Base-by-base conservation (phyloP, 495 filamentous ascomycete genomes). In the Annulohypoxylon stygium region DNA sequence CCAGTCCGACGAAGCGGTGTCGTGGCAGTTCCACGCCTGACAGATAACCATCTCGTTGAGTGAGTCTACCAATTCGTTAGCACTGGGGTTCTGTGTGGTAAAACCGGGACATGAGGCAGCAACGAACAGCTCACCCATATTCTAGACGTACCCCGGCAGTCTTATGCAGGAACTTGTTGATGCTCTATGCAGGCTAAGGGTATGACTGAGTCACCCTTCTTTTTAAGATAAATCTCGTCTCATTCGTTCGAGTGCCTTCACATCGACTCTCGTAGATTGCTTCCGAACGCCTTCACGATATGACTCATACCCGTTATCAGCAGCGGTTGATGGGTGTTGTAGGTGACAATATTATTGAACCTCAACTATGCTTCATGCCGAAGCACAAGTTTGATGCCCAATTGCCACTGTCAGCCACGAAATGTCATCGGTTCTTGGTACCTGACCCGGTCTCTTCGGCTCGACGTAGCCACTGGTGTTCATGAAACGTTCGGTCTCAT, bases 301-400 rank as follows among this genome's bases (percentile, higher is more conserved):
- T 69, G 61, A 65, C 61, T 62, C 48, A 57, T 39, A 12, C 10
- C 25, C 14, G 5, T 37, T 18, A 68, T 58, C 23, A 65, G 16
- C 25, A 7, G 47, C 5, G 36, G 26, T 37, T 12, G 18, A 7
- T 25, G 23, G 50, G 41, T 47, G 48, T 14, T 25, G 8, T 16
- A 61, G 14, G 37, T 14, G 10, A 23, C 47, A 41, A 30, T 36
- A 36, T 61, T 50, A 57, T 51, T 57, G 41, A 55, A 54, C 12
- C 37, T 34, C 55, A 51, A 51, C 18, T 58, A 47, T 55, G 30
- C 70, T 51, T 66, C 54, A 54, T 16, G 23, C 37, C 9, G 25
- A 16, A 69, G 37, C 36, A 60, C 34, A 20, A 60, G 48, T 70
- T 70, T 67, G 71, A 60, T 70, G 67, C 67, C 67, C 50, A 55